Base-by-base conservation (phyloP, 176 grass and related monocot species). In the Typha latifolia region DNA sequence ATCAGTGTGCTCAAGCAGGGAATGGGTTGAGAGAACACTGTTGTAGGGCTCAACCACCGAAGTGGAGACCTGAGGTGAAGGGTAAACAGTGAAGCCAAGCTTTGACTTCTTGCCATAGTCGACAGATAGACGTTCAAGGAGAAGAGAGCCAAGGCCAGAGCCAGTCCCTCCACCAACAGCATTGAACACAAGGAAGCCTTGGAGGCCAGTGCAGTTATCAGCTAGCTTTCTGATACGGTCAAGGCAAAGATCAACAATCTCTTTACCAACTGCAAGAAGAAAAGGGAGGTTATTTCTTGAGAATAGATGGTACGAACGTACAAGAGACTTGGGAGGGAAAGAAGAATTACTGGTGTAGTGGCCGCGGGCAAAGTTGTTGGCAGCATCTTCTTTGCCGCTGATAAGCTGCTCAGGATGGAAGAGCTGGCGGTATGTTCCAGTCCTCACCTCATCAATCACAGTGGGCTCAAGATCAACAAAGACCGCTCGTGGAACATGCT, bases 11-110 rank as follows among this genome's bases (percentile, higher is more conserved):
- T 69, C 67, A 10, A 69, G 21, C 49, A 69, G 67, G 51, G 67
- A 69, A 5, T 69, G 67, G 48, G 48, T 69, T 3, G 67, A 69
- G 18, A 69, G 24, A 29, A 69, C 67, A 29, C 67, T 69, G 49
- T 69, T 69, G 67, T 69, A 69, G 24, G 67, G 67, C 67, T 69
- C 67, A 1, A 69, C 67, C 22, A 69, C 67, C 8, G 67, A 69
- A 13, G 67, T 69, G 49, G 48, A 69, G 8, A 69, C 67, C 24
- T 69, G 67, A 53, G 67, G 67, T 10, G 67, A 69, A 31, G 67
- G 67, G 5, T 69, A 69, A 26, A 69, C 67, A 3, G 67, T 69
- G 49, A 69, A 69, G 0, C 67, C 67, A 22, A 69, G 49, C 49
- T 69, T 69, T 2, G 67, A 69, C 21, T 69, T 69, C 49, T 69